Base-by-base conservation (phyloP, 352 stramenopile genomes). In the Detonula confervacea region DNA sequence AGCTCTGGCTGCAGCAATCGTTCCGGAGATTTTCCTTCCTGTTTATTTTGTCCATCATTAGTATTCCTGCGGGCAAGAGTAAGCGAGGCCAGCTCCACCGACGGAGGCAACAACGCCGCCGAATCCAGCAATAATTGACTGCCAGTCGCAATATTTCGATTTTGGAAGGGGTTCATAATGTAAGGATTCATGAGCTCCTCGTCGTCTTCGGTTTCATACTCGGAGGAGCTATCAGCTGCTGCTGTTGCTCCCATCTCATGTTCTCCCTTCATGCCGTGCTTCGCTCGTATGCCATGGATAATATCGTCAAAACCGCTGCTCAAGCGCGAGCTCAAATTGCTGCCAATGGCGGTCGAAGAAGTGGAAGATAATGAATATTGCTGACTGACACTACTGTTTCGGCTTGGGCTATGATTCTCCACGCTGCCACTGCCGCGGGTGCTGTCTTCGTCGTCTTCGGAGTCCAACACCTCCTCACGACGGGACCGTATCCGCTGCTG, bases 111-210 rank as follows among this genome's bases (percentile, higher is more conserved):
- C 54, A 80, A 12, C 1, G 47, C 29, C n/a, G 55, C 67, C 18
- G 67, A 68, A 57, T 57, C 42, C 37, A 69, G n/a, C 30, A 37
- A 64, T 22, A 29, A 22, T 12, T 30, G 11, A 20, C 29, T 49
- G 12, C 16, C 12, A 20, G 37, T 49, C 5, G 27, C 46, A 54
- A 8, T 18, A 1, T 33, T 7, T 20, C 22, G 62, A 54, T 54
- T 54, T 12, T 56, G 33, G 64, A 70, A 77, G 9, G 68, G 68
- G 27, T 77, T 80, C 54, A 80, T 73, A 1, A 80, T 30, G 37
- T 80, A 80, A 1, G 72, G 72, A 73, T 80, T 80, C 62, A 80
- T 61, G 2, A 80, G 59, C 29, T 72, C 71, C 14, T 73, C 69
- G n/a, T 61, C 69, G n/a, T 70, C 57, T 1, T 60, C 63, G 14